Conservation (phyloP, 352 stramenopile species). For the Globisporangium barbulae region DNA sequence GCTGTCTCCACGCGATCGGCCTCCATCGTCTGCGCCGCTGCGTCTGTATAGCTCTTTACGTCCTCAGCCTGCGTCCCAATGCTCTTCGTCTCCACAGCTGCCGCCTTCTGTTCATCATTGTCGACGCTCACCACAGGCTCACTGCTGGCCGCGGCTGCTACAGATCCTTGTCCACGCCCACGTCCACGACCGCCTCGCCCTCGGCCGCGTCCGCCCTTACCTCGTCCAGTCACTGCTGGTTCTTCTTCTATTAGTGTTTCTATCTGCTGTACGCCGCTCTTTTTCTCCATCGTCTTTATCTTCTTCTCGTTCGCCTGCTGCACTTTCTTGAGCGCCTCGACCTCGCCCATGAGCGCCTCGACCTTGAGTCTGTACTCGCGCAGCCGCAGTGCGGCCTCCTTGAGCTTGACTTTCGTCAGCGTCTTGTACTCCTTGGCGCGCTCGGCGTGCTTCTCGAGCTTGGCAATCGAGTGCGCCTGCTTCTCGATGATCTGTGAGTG, state of each 20-base stretch:
- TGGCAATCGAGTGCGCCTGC: conserved; percentile 52
- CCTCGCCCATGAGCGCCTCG: conserved; percentile 39
- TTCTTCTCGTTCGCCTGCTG: conserved; percentile 5
- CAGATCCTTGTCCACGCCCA: background rate
- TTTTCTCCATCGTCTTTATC: background rate
- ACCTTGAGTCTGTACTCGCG: conserved; percentile 59
- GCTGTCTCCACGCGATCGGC: background rate
- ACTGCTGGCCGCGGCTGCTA: background rate
- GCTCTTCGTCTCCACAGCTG: background rate
- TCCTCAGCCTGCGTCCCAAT: background rate
- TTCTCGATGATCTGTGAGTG: conserved; percentile 71
- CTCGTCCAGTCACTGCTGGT: conserved; percentile 1
- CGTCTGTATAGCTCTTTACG: background rate
- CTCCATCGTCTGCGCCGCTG: background rate
- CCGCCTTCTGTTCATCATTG: background rate
- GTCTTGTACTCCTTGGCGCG: conserved; percentile 45
- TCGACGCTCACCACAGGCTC: background rate
- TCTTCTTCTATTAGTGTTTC: conserved; percentile 19
- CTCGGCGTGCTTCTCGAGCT: conserved; percentile 37
- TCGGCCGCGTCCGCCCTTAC: conserved; percentile 5
- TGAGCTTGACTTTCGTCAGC: conserved; percentile 63
- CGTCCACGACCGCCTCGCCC: conserved; percentile 6
- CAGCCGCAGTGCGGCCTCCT: conserved; percentile 53
- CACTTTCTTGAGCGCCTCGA: conserved; percentile 22
- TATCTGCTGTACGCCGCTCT: background rate